These are phyloP conservation scores for Solanum hybrid DNA, from an alignment of 305 asterid species.

Conservation along the genomic window DNA sequence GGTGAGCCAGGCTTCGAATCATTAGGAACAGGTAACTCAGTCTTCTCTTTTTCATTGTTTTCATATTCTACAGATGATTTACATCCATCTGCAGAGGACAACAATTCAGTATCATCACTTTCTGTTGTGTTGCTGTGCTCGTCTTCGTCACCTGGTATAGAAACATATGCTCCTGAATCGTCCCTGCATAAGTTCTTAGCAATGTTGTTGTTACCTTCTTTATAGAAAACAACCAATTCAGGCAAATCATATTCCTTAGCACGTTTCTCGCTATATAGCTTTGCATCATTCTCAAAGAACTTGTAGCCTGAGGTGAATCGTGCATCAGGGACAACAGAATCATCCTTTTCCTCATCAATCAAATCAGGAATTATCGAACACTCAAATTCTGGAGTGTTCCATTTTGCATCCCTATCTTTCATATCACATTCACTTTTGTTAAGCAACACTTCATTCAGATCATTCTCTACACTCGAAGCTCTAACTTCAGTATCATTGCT, in stretches of 20 bases:
- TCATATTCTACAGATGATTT: slow-evolving; percentile 8
- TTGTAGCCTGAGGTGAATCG: slow-evolving; percentile 12
- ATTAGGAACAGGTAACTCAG: slow-evolving; percentile 13
- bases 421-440: not conserved
- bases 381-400: slow-evolving; percentile 17
- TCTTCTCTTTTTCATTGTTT: slow-evolving; percentile 15
- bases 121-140: slow-evolving; percentile 6
- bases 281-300: slow-evolving; percentile 13
- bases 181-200: not conserved
- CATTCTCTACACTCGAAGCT: not conserved
- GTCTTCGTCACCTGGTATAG: slow-evolving; percentile 12
- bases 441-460: not conserved
- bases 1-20: slow-evolving; percentile 13
- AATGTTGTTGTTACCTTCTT: slow-evolving; percentile 28
- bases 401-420: slow-evolving; percentile 10
- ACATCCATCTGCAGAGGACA: slow-evolving; percentile 9
- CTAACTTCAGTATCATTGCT: slow-evolving; percentile 7
- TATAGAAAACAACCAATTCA: slow-evolving; percentile 35
- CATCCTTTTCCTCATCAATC: slow-evolving; percentile 5
- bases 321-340: slow-evolving; percentile 6
- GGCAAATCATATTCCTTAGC: slow-evolving; percentile 39
- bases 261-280: not conserved
- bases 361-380: slow-evolving; percentile 13
- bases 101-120: slow-evolving; percentile 11
- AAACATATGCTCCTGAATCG: not conserved